phyloP scores from a whole-genome alignment of 352 stramenopile genomes.

The Phytophthora cactorum region DNA sequence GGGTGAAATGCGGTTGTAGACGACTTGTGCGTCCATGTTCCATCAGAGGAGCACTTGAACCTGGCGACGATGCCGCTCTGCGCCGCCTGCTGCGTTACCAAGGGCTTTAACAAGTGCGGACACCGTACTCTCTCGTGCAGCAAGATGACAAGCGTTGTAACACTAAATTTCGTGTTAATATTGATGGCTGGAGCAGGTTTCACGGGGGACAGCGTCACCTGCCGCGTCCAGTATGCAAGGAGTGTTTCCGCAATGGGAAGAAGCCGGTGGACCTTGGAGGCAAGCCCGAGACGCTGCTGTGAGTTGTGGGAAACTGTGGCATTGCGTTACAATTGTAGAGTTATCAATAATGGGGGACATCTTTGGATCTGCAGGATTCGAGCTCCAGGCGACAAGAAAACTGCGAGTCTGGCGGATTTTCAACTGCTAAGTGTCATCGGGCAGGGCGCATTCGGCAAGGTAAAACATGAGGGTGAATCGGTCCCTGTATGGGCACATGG shows the following conservation, averaged over 20 bases:
- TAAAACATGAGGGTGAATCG: background rate
- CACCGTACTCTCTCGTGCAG: background rate
- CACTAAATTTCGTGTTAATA: constrained; percentile 25
- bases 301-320: background rate
- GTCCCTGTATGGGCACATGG: background rate
- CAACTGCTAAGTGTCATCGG: constrained; percentile 97
- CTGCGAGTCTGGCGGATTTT: constrained; percentile 94
- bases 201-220: constrained; percentile 58
- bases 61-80: constrained; percentile 68
- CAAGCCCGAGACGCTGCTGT: constrained; percentile 39
- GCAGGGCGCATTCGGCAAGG: constrained; percentile 81
- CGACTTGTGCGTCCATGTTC: constrained; percentile 7
- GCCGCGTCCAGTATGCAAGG: constrained; percentile 70
- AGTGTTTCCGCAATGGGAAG: constrained; percentile 69
- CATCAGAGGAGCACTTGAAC: constrained; percentile 19
- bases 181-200: constrained; percentile 49
- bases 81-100: constrained; percentile 68
- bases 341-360: background rate
- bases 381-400: constrained; percentile 41
- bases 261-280: constrained; percentile 39
- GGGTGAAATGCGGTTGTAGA: constrained; percentile 35
- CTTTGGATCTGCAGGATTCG: constrained; percentile 26
- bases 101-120: constrained; percentile 81
- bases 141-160: background rate
- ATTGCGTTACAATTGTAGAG: background rate